Evolutionary conservation across 352 stramenopile genomes (phyloP).

Genomic region (Phytopythium helicoides): DNA sequence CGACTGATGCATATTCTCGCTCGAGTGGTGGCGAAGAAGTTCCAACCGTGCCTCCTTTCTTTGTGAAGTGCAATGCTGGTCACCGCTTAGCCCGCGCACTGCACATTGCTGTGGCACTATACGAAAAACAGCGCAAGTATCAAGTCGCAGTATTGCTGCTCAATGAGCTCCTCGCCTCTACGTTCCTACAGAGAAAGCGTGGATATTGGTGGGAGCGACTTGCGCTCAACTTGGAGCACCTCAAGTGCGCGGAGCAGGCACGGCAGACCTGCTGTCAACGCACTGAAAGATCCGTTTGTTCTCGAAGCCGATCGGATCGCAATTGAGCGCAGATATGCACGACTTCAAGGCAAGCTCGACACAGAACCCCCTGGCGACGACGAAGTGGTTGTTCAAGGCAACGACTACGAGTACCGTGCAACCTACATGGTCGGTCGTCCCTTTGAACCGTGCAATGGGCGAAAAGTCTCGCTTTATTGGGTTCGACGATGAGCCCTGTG

Average conservation of each 20-base stretch:
- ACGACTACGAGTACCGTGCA: conserved; percentile 36
- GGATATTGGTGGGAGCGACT: conserved; percentile 76
- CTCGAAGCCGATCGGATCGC: conserved; percentile 52
- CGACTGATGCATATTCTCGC: background rate
- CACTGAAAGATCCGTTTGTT: conserved; percentile 53
- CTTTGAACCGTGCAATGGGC: conserved; percentile 67
- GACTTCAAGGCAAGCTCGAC: conserved; percentile 30
- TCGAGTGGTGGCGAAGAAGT: conserved; percentile 2
- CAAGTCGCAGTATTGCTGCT: conserved; percentile 62
- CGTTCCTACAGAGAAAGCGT: conserved; percentile 60
- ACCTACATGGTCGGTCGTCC: conserved; percentile 64
- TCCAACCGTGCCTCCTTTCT: conserved; percentile 34
- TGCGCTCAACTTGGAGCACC: conserved; percentile 69
- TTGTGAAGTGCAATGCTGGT: conserved; percentile 61
- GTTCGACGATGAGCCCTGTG: conserved; percentile 83
- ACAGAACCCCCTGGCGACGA: conserved; percentile 2
- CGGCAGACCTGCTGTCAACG: conserved; percentile 42
- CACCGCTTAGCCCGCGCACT: conserved; percentile 69
- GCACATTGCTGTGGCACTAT: conserved; percentile 49
- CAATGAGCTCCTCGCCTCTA: conserved; percentile 53
- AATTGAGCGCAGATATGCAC: conserved; percentile 43
- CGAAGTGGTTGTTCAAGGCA: background rate
- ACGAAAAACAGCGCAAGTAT: conserved; percentile 80
- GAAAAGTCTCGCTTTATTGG: conserved; percentile 87
- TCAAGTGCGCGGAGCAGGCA: conserved; percentile 61